phyloP scores from a whole-genome alignment of 176 grass and related monocot genomes.

The Zizania latifolia region DNA sequence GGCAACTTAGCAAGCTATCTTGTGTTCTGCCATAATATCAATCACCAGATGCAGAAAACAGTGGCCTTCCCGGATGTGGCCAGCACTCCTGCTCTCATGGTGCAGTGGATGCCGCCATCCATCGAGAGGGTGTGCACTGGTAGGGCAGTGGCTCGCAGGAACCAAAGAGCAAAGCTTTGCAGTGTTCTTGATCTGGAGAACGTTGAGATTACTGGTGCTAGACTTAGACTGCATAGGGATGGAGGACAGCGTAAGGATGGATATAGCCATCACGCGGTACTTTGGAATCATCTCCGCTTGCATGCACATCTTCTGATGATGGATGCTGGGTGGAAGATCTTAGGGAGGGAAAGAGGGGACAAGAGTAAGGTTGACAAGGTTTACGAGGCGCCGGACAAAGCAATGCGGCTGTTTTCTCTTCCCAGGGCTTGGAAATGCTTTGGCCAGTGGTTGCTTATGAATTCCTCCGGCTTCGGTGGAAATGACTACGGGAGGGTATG shows the following conservation, averaged over 20 bases:
- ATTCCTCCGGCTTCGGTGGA: conserved; percentile 11
- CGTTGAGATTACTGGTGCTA: conserved; percentile 15
- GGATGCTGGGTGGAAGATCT: conserved; percentile 66
- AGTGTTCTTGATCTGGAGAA: conserved; percentile 28
- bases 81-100: background rate
- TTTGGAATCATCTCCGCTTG: conserved; percentile 59
- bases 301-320: conserved; percentile 71
- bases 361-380: conserved; percentile 37
- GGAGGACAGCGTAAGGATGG: background rate
- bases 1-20: conserved; percentile 60
- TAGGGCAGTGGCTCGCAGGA: conserved; percentile 10
- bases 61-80: conserved; percentile 5
- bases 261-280: conserved; percentile 23
- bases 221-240: background rate
- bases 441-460: conserved; percentile 51
- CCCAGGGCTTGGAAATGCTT: conserved; percentile 71
- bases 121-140: conserved; percentile 32
- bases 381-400: conserved; percentile 38
- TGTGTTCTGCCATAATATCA: conserved; percentile 19
- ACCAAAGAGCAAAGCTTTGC: conserved; percentile 36
- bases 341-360: conserved; percentile 28
- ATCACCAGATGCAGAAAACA: background rate
- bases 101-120: conserved; percentile 36
- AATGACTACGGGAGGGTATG: conserved; percentile 50
- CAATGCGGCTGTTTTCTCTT: conserved; percentile 43